Evolutionary conservation across 2,329 filamentous ascomycete species (phyloP).

Genomic region (Hypomyces rosellus): DNA sequence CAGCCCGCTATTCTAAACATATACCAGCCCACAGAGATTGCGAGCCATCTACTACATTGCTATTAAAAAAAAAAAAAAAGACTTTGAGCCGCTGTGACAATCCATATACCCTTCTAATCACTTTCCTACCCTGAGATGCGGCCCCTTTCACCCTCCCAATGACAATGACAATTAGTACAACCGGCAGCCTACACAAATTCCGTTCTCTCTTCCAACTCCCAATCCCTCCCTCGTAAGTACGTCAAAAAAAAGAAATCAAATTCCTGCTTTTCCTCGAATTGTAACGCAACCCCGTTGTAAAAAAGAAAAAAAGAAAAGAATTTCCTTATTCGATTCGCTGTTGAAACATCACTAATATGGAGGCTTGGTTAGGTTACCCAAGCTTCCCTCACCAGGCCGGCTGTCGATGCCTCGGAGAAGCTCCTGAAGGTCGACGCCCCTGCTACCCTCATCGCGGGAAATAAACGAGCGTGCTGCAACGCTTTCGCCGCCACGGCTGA

Average conservation of each 20-base stretch:
- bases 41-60: conserved; percentile 3
- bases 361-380: conserved; percentile 42
- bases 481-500: conserved; percentile 38
- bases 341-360: conserved; percentile 37
- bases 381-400: conserved; percentile 36
- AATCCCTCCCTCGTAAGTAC: background rate
- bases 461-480: conserved; percentile 27
- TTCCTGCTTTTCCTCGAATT: background rate
- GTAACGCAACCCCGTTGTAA: too few species aligned
- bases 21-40: conserved; percentile 4
- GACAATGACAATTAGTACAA: background rate
- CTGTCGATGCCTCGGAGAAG: conserved; percentile 47
- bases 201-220: background rate
- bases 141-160: background rate
- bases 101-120: too few species aligned
- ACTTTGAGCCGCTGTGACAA: background rate
- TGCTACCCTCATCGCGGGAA: conserved; percentile 26
- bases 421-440: conserved; percentile 41
- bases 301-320: background rate
- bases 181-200: background rate
- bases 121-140: background rate
- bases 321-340: background rate
- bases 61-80: background rate
- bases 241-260: background rate
- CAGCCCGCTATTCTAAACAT: conserved; percentile 8